These are phyloP conservation scores for Mycena haematopus DNA, from an alignment of 768 basidiomycete species.

Conservation along the genomic window DNA sequence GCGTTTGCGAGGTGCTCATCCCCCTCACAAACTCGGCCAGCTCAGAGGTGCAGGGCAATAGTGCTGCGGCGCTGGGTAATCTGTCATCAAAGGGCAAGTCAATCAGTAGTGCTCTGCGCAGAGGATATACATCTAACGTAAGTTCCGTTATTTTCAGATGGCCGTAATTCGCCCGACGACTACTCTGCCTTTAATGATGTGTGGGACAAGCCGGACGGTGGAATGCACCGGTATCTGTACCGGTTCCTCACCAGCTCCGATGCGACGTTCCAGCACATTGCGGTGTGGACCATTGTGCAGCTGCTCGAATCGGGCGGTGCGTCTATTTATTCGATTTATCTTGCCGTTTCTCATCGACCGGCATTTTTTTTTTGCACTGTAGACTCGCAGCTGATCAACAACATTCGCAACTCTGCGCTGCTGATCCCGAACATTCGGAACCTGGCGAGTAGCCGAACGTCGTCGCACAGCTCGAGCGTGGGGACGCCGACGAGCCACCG, in stretches of 20 bases:
- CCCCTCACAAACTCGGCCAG: constrained; percentile 95
- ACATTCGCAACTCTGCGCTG: constrained; percentile 83
- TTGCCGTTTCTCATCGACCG: background rate
- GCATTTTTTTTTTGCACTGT: too few species aligned
- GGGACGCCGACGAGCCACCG: constrained; percentile 76
- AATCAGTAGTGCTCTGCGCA: background rate
- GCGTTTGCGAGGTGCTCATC: constrained; percentile 96
- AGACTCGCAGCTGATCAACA: constrained; percentile 91
- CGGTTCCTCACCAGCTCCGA: constrained; percentile 93
- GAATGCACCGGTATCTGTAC: constrained; percentile 93
- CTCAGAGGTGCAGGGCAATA: constrained; percentile 98
- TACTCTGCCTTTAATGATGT: constrained; percentile 98
- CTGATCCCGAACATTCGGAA: constrained; percentile 87
- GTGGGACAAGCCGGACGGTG: constrained; percentile 98
- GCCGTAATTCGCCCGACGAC: constrained; percentile 78
- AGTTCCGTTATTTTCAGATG: constrained; percentile 55
- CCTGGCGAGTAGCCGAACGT: constrained; percentile 74
- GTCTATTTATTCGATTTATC: constrained; percentile 21
- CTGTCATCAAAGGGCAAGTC: constrained; percentile 85
- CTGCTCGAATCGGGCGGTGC: constrained; percentile 93
- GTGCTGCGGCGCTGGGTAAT: constrained; percentile 96
- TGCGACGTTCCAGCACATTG: constrained; percentile 99
- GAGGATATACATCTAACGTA: constrained; percentile 13
- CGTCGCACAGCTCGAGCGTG: constrained; percentile 74
- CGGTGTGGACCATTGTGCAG: constrained; percentile 99